phyloP scores from a whole-genome alignment of 1,284 basidiomycete genomes.

The Leccinum ponderosum region DNA sequence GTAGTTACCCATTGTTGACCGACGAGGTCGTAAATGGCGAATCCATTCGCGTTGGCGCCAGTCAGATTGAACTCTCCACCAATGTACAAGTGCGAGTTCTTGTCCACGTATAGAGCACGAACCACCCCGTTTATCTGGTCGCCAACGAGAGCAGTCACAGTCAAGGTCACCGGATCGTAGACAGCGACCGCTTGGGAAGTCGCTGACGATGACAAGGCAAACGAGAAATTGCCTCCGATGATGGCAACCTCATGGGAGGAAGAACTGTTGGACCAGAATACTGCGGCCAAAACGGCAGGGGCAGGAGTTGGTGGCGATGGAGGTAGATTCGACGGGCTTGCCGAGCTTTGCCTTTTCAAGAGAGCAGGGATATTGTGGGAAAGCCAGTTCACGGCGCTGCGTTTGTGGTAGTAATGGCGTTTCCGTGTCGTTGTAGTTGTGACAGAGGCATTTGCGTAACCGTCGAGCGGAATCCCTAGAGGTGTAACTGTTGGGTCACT shows the following conservation, averaged over 20 bases:
- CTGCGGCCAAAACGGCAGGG: conserved; percentile 83
- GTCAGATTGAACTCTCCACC: conserved; percentile 77
- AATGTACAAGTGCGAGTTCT: conserved; percentile 65
- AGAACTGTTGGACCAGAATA: conserved; percentile 87
- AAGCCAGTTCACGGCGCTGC: conserved; percentile 49
- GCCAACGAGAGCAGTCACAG: conserved; percentile 60
- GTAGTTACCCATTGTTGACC: conserved; percentile 58
- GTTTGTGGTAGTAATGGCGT: conserved; percentile 39
- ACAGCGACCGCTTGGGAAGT: conserved; percentile 67
- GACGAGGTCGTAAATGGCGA: conserved; percentile 77
- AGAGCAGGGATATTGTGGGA: conserved; percentile 48
- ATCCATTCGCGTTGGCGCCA: conserved; percentile 56
- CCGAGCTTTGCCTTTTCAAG: conserved; percentile 53
- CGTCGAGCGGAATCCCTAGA: conserved; percentile 54
- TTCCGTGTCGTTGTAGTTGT: conserved; percentile 33
- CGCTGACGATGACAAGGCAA: conserved; percentile 45
- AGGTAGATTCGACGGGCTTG: conserved; percentile 52
- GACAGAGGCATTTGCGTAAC: conserved; percentile 29
- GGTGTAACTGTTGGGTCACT: conserved; percentile 57
- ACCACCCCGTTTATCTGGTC: conserved; percentile 72
- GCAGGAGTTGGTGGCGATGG: conserved; percentile 55
- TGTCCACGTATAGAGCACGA: conserved; percentile 65
- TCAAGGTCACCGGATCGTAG: conserved; percentile 60
- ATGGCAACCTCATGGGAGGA: conserved; percentile 69
- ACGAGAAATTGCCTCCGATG: conserved; percentile 90